These are phyloP conservation scores for Halocafeteria seosinensis DNA, from an alignment of 108 stramenopile genomes.

Conservation along the genomic window DNA sequence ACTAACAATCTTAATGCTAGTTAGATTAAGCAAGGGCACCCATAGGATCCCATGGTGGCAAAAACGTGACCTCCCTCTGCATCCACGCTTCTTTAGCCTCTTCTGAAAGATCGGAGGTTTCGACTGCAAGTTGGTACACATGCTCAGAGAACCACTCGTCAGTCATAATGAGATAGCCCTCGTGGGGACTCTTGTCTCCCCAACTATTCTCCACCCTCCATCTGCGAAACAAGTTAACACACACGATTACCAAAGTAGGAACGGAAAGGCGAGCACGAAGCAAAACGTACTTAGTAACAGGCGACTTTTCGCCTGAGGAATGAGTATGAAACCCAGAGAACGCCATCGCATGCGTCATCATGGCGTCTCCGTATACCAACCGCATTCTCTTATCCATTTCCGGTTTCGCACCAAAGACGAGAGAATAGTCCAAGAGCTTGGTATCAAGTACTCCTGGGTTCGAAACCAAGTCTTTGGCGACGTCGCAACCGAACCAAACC, in stretches of 20 bases:
- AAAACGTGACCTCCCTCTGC: too few species aligned
- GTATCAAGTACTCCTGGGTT: conserved; percentile 14
- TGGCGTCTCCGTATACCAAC: conserved; percentile 10
- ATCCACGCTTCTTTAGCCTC: too few species aligned
- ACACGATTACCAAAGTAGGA: too few species aligned
- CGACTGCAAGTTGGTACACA: conserved; percentile 14
- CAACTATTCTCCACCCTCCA: conserved; percentile 25
- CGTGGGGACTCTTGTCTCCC: conserved; percentile 14
- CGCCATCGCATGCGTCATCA: conserved; percentile 20
- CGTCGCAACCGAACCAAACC: conserved; percentile 23
- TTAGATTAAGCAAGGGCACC: too few species aligned
- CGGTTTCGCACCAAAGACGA: not conserved
- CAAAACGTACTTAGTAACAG: not conserved
- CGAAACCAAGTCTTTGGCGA: conserved; percentile 18
- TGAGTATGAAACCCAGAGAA: conserved; percentile 4
- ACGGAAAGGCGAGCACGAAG: not conserved
- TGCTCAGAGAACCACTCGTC: conserved; percentile 22
- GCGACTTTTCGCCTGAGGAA: conserved; percentile 13
- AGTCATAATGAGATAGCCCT: conserved; percentile 18
- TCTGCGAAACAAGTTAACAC: not conserved
- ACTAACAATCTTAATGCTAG: too few species aligned
- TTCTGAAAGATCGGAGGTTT: too few species aligned
- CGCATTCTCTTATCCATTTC: conserved; percentile 15
- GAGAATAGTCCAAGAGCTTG: conserved; percentile 9
- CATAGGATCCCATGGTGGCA: too few species aligned